Evolutionary conservation across 2,329 filamentous ascomycete species (phyloP).

Genomic region (Nemania diffusa): DNA sequence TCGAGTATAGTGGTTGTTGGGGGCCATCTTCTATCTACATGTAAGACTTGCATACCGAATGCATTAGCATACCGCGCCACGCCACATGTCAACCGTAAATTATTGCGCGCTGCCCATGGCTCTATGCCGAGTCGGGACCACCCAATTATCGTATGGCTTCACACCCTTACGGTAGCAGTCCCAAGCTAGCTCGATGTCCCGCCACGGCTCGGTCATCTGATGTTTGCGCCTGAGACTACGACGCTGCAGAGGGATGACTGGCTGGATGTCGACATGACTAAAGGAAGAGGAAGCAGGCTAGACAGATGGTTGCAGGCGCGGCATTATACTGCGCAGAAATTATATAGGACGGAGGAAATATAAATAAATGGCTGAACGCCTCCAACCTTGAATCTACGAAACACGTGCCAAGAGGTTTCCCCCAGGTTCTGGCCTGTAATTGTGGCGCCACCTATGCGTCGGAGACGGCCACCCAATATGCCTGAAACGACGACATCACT

Average conservation of each 20-base stretch:
- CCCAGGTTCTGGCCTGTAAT: background rate
- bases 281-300: background rate
- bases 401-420: background rate
- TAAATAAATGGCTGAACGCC: slow-evolving; percentile 25
- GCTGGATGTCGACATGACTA: slow-evolving; percentile 30
- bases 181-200: slow-evolving; percentile 33
- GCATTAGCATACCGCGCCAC: slow-evolving; percentile 41
- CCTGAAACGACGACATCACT: slow-evolving; percentile 4
- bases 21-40: slow-evolving; percentile 39
- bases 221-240: slow-evolving; percentile 31
- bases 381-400: slow-evolving; percentile 7
- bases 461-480: slow-evolving; percentile 24
- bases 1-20: slow-evolving; percentile 10
- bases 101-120: slow-evolving; percentile 36
- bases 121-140: slow-evolving; percentile 38
- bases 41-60: slow-evolving; percentile 31
- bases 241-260: slow-evolving; percentile 36
- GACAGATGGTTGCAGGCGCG: background rate
- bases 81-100: slow-evolving; percentile 37
- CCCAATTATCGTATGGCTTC: slow-evolving; percentile 38
- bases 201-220: slow-evolving; percentile 43
- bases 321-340: background rate
- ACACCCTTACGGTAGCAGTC: slow-evolving; percentile 38
- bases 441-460: slow-evolving; percentile 15
- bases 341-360: background rate